A percentile compares a stretch with the other conserved stretches of the same genome.
Evolutionary conservation across 2,329 filamentous ascomycete genomes (phyloP).

Genomic region (Penicillium glabrum): DNA sequence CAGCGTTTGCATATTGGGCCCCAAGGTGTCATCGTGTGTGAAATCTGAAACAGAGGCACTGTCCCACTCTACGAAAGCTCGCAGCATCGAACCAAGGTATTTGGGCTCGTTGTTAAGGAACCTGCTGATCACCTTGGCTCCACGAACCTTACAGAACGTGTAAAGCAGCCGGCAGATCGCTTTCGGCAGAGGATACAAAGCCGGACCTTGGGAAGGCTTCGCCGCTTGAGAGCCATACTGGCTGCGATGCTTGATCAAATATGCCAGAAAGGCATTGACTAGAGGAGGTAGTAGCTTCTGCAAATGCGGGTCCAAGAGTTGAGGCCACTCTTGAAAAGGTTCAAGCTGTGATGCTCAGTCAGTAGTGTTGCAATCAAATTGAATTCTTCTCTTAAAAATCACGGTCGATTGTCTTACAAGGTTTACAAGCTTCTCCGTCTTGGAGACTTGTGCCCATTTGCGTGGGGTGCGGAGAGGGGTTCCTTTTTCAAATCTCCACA

Average conservation of each 20-base stretch:
- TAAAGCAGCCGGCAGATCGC: conserved; percentile 82
- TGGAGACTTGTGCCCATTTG: conserved; percentile 38
- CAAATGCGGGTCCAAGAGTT: conserved; percentile 84
- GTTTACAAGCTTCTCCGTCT: conserved; percentile 39
- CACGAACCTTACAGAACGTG: conserved; percentile 89
- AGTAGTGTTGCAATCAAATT: not conserved
- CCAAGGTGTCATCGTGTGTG: conserved; percentile 11
- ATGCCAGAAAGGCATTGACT: conserved; percentile 72
- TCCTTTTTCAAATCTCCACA: conserved; percentile 36
- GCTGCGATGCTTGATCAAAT: conserved; percentile 50
- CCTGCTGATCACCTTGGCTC: conserved; percentile 85
- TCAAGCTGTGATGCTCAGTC: conserved; percentile 57
- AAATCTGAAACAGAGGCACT: conserved; percentile 19
- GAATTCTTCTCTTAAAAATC: not conserved
- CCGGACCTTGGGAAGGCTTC: conserved; percentile 39
- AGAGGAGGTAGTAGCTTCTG: conserved; percentile 72
- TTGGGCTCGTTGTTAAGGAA: conserved; percentile 89
- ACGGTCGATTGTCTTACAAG: conserved; percentile 34
- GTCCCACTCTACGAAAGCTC: conserved; percentile 66
- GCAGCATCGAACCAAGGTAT: conserved; percentile 77
- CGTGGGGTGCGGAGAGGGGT: conserved; percentile 31
- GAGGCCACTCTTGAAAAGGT: conserved; percentile 91
- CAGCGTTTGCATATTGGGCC: conserved; percentile 44
- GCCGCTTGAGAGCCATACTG: conserved; percentile 37
- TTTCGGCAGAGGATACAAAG: conserved; percentile 55